These are phyloP conservation scores for Mycena olivaceomarginata DNA, from an alignment of 768 basidiomycete species.

Conservation along the genomic window DNA sequence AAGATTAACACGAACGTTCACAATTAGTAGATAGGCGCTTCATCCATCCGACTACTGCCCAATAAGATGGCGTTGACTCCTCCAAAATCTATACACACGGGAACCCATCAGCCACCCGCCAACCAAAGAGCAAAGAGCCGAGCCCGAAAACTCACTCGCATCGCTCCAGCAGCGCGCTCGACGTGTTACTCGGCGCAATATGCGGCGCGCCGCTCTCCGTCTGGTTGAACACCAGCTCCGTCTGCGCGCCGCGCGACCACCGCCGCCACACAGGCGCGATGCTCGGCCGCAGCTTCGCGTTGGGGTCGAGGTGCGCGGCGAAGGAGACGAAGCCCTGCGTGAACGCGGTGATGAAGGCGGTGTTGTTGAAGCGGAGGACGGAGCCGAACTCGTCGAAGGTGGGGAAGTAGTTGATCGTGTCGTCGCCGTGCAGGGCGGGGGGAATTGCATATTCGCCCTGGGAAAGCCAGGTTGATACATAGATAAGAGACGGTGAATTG, in stretches of 20 bases:
- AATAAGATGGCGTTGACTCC: background rate
- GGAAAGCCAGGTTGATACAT: too few species aligned
- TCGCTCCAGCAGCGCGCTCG: slow-evolving; percentile 42
- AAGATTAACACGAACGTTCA: too few species aligned
- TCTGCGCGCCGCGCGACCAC: slow-evolving; percentile 12
- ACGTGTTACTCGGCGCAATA: slow-evolving; percentile 34
- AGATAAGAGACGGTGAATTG: background rate
- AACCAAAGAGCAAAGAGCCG: background rate
- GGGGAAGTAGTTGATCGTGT: slow-evolving; percentile 48
- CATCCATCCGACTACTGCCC: slow-evolving; percentile 45
- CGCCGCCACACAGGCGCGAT: slow-evolving; percentile 36
- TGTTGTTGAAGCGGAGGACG: slow-evolving; percentile 39
- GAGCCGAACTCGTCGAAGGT: background rate
- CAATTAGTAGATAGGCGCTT: background rate
- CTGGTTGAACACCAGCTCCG: slow-evolving; percentile 54
- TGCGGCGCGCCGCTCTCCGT: slow-evolving; percentile 22
- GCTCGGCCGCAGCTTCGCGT: slow-evolving; percentile 44
- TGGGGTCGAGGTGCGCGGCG: slow-evolving; percentile 44
- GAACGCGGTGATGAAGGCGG: slow-evolving; percentile 53
- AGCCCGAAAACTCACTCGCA: slow-evolving; percentile 41
- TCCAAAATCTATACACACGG: background rate
- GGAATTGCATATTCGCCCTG: slow-evolving; percentile 48
- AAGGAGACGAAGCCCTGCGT: slow-evolving; percentile 50
- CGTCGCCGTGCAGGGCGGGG: slow-evolving; percentile 46
- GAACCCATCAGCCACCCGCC: background rate